Evolutionary conservation across 257 asterid genomes (phyloP), one percentile per base, ranked within the genome.

Genomic region (Solanum raphanifolium): DNA sequence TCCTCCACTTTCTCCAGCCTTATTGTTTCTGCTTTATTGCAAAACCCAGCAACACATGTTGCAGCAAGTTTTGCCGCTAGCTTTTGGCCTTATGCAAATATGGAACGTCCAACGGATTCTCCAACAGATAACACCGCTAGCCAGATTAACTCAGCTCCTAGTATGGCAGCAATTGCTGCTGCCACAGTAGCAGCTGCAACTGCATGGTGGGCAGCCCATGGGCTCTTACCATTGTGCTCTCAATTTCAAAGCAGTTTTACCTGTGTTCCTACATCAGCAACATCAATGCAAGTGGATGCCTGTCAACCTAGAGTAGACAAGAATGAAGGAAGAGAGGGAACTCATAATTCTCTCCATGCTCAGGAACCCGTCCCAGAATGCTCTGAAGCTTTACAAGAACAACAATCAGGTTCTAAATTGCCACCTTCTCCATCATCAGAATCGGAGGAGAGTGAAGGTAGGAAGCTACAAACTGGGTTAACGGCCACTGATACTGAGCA

Each of bases 151-250:
- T 43, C 94, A 73, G 85, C 94, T 92, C 98, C 98, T 34, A 92
- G 93, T 89, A 90, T 95, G 90, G 96, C 92, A 27, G 94, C 98
- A 88, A 90, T 97, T 91, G 98, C 98, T 86, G 95, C 98, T 74
- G 99, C 98, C 73, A 97, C 99, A 15, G 98, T 95, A 85, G 98
- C 99, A 55, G 98, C 98, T 84, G 99, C 99, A 87, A 93, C 98
- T 60, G 94, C 99, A 69, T 97, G 99, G 99, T 97, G 99, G 99
- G 93, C 98, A 7, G 98, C 98, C 87, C 94, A 95, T 88, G 98
- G 99, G 69, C 93, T 97, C 87, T 94, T 97, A 87, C 99, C 99
- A 76, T 83, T 94, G 86, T 95, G 96, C 90, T 90, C 96, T 90
- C 99, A 97, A 12, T 90, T 92, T 92, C 94, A 93, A 79, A 93